Percentiles rank a stretch among this genome's conserved stretches.
phyloP scores from a whole-genome alignment of 805 yeast genomes.

The Ogataea glucozyma region DNA sequence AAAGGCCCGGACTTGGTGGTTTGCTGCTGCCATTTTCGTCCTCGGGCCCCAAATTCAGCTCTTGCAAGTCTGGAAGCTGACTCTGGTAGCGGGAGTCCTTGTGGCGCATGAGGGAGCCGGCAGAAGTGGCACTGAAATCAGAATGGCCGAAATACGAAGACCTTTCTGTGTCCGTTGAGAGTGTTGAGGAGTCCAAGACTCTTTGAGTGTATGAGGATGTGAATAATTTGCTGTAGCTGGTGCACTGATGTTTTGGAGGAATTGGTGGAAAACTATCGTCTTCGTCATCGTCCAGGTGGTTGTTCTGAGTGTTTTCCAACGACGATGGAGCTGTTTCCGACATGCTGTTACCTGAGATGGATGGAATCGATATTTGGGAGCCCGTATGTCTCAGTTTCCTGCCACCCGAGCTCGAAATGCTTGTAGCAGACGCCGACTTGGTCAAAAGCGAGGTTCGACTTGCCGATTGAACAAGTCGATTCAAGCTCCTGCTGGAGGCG shows the following conservation, averaged over 20 bases:
- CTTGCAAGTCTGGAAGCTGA: conserved; percentile 15
- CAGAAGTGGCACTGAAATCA: conserved; percentile 85
- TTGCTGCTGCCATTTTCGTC: conserved; percentile 32
- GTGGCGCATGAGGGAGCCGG: conserved; percentile 81
- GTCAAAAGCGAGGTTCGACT: too few species aligned
- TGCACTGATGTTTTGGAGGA: conserved; percentile 38
- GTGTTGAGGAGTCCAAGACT: conserved; percentile 32
- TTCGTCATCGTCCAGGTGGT: conserved; percentile 16
- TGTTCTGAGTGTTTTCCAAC: not conserved
- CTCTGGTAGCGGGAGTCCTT: conserved; percentile 37
- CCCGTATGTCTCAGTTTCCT: conserved; percentile 18
- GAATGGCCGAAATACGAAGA: conserved; percentile 55
- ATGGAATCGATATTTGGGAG: conserved; percentile 20
- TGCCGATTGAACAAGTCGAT: conserved; percentile 8
- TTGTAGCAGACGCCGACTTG: conserved; percentile 21
- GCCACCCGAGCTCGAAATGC: conserved; percentile 17
- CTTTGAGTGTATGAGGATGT: conserved; percentile 29
- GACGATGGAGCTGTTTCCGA: conserved; percentile 10
- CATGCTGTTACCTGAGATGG: conserved; percentile 7
- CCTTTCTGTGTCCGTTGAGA: conserved; percentile 37
- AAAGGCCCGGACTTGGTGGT: conserved; percentile 47
- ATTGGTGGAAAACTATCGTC: conserved; percentile 34
- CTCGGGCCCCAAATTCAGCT: conserved; percentile 13
- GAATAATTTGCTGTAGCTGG: conserved; percentile 18
- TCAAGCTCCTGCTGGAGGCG: conserved; percentile 11